Conservation (phyloP, 1,284 basidiomycete species). For the Laetiporus sulphureus region DNA sequence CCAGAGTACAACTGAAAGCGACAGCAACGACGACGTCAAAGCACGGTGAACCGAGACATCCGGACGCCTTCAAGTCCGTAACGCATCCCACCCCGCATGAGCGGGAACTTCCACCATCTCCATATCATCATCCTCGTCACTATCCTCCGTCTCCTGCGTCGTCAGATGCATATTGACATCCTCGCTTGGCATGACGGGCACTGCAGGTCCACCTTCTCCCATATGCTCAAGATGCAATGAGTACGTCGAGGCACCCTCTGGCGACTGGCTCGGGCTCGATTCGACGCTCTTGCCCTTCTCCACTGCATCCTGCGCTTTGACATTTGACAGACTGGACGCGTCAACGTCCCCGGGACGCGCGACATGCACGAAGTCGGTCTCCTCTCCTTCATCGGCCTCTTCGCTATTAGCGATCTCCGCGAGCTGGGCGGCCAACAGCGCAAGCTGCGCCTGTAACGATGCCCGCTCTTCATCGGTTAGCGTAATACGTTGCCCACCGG, state of each 20-base stretch:
- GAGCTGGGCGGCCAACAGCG: constrained; percentile 55
- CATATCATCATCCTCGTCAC: constrained; percentile 10
- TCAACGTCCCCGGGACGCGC: background rate
- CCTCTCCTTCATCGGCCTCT: constrained; percentile 26
- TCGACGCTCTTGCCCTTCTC: background rate
- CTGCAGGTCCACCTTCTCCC: too few relatives aligned
- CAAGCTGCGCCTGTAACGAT: constrained; percentile 56
- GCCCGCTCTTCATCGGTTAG: constrained; percentile 42
- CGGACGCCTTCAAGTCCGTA: constrained; percentile 10
- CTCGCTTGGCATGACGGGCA: background rate
- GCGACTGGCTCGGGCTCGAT: background rate
- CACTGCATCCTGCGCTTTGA: background rate
- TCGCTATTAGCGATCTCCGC: constrained; percentile 45
- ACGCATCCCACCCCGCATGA: constrained; percentile 2
- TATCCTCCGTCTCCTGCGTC: constrained; percentile 6
- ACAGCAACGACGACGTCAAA: too few relatives aligned
- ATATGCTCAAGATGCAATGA: too few relatives aligned
- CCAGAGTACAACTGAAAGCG: too few relatives aligned
- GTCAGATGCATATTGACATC: background rate
- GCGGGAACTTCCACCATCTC: constrained; percentile 12
- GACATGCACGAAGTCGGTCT: constrained; percentile 7
- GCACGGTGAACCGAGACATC: too few relatives aligned
- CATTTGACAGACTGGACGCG: background rate
- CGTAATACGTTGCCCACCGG: constrained; percentile 12
- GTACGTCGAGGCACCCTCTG: background rate